Evolutionary conservation across 2,329 filamentous ascomycete genomes (phyloP).

Genomic region (Colletotrichum sp.): DNA sequence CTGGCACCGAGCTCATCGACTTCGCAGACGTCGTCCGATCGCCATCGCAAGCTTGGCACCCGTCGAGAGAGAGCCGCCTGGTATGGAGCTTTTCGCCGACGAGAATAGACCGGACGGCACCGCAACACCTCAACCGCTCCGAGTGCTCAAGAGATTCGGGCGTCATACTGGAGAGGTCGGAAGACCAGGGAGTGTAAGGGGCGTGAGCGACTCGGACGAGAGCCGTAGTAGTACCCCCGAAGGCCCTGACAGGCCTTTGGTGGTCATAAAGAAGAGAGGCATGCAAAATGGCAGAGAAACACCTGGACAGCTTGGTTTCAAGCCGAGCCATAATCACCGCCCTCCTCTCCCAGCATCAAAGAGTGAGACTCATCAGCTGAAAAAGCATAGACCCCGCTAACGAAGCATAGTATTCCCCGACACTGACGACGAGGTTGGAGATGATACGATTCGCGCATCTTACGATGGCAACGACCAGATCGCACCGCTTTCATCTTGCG

Average conservation of each 20-base stretch:
- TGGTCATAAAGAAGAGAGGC: conserved; percentile 40
- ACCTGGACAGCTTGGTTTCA: not conserved
- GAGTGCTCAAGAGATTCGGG: conserved; percentile 50
- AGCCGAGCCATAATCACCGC: not conserved
- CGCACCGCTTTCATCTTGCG: not conserved
- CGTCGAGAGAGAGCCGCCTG: conserved; percentile 28
- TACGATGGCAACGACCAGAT: not conserved
- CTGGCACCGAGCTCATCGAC: not conserved
- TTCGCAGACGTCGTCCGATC: not conserved
- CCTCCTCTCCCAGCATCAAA: not conserved
- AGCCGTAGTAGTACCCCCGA: conserved; percentile 30
- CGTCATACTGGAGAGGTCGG: not conserved
- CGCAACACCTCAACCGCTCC: conserved; percentile 50
- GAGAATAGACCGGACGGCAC: conserved; percentile 1
- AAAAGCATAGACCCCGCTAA: not conserved
- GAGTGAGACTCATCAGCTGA: not conserved
- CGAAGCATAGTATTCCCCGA: not conserved
- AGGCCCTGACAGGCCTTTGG: conserved; percentile 30
- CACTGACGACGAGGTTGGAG: not conserved
- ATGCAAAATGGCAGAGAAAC: not conserved
- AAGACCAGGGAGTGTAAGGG: conserved; percentile 22
- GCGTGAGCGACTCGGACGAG: conserved; percentile 29
- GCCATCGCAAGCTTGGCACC: conserved; percentile 37
- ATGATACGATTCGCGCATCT: not conserved
- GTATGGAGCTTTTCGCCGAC: conserved; percentile 36